Evolutionary conservation across 768 basidiomycete genomes (phyloP), one percentile per base, ranked within the genome.

Genomic region (Boletus rubroflammeus): DNA sequence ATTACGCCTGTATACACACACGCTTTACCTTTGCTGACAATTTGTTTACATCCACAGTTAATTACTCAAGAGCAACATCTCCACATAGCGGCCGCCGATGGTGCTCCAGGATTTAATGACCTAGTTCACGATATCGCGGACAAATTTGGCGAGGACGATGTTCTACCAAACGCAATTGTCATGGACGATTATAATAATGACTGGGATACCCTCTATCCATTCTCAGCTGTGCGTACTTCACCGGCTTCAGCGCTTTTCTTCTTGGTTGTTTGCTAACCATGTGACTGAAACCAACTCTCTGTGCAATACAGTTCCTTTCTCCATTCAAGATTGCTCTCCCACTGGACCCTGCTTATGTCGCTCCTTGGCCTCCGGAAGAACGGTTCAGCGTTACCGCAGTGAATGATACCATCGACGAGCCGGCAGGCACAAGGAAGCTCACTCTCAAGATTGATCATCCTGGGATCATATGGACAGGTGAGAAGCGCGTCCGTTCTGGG

Each of bases 121-220:
- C 73, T 98, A 1, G 86, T 88, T 5, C 57, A 73, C 3, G 77
- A 79, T 15, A 81, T 96, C 6, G 82, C 84, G 1, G 60, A 68
- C 19, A 68, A 78, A 49, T 90, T 94, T 63, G 82, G 83, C n/a
- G 68, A 64, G 2, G 64, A 70, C 8, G 76, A 72, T 13, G 60
- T 64, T 17, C 67, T 66, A 25, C 75, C 82, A 0, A 67, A 69
- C 2, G 73, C 77, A 0, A 77, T 87, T 7, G 66, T 75, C 3
- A 86, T 93, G 80, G 78, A 89, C 55, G 84, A 90, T 53, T 78
- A 85, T 64, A 94, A 93, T 59, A 72, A 81, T 15, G 92, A 97
- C 62, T 98, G 94, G 93, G 92, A 96, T 68, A 74, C 83, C 2
- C 64, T 95, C 36, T 92, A 88, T 67, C 90, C 90, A 14, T 90